phyloP scores from a whole-genome alignment of 495 filamentous ascomycete species.

The Parathielavia appendiculata region DNA sequence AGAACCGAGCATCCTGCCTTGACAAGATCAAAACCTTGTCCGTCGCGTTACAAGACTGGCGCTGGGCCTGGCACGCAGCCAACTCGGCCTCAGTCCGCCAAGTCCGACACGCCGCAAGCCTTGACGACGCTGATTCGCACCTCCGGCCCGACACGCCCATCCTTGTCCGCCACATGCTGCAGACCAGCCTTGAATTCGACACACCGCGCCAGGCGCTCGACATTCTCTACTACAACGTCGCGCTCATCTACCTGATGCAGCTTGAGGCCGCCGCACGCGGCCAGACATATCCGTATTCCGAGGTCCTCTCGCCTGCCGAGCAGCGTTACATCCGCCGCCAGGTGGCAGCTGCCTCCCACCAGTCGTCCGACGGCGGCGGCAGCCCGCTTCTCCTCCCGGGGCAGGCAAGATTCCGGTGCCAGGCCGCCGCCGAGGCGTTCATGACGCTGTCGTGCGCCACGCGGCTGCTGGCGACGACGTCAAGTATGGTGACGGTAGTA shows the following conservation, averaged over 20 bases:
- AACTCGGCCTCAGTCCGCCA: not conserved
- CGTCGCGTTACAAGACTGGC: not conserved
- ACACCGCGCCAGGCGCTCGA: conserved; percentile 9
- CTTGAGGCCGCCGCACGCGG: conserved; percentile 2
- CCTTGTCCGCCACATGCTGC: not conserved
- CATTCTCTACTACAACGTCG: conserved; percentile 9
- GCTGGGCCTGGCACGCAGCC: not conserved
- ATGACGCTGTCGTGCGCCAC: not conserved
- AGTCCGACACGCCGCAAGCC: not conserved
- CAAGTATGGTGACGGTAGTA: not conserved
- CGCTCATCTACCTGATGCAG: conserved; percentile 8
- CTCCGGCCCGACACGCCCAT: no score
- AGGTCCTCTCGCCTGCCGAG: not conserved
- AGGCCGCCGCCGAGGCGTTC: conserved; percentile 3
- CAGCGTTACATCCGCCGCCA: not conserved
- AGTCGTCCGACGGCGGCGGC: not conserved
- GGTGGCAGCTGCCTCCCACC: not conserved
- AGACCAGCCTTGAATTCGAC: conserved; percentile 4
- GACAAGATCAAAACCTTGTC: not conserved
- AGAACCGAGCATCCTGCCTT: not conserved
- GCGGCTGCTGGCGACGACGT: not conserved
- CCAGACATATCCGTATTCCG: not conserved
- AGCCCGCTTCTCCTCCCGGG: conserved; percentile 3
- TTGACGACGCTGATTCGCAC: not conserved
- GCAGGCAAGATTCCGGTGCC: not conserved